Evolutionary conservation across 2,329 filamentous ascomycete genomes (phyloP), one percentile per base, ranked within the genome.

Genomic region (Neonectria punicea): DNA sequence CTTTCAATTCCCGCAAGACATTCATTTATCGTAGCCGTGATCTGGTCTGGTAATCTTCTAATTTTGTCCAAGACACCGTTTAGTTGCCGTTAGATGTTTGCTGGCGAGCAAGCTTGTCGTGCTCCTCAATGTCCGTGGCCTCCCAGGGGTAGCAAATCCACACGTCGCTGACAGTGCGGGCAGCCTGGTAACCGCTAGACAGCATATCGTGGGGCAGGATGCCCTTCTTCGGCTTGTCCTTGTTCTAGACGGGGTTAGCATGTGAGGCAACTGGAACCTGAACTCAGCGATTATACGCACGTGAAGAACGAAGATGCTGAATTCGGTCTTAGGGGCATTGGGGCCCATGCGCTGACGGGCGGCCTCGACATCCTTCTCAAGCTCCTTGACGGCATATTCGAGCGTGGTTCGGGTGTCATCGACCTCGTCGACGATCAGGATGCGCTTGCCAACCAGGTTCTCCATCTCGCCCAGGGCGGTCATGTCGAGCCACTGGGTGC

Each of bases 121-220:
- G 95, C 86, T 94, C 93, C 30, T 97, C 93, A 76, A 98, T 98
- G 78, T 98, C 93, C 36, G 82, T 91, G 47, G 96, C 96, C 84
- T 98, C 96, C 96, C 96, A 99, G 16, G 96, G 96, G 82, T 99
- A 99, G 86, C 93, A 97, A 79, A 98, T 98, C 96, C 96, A 99
- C 70, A 94, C 91, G 81, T 99, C 95, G n/a, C 87, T 88, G 34
- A 97, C 92, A 6, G 95, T 98, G 77, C 91, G 85, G 22, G 96
- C 93, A 22, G 96, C 96, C 71, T 92, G 81, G 82, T 99, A 99
- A 74, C 91, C 86, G 62, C 87, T 87, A 60, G 89, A 82, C 69
- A 95, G 85, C 87, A 98, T 93, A 41, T 93, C 90, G 20, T 88
- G 76, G 11, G 96, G 94, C 61, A 99, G 85, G 20, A 82, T 82